A percentile compares a stretch with the other conserved stretches of the same genome.
Conservation (phyloP, 2,329 filamentous ascomycete genomes). For the Neofusicoccum ribis region DNA sequence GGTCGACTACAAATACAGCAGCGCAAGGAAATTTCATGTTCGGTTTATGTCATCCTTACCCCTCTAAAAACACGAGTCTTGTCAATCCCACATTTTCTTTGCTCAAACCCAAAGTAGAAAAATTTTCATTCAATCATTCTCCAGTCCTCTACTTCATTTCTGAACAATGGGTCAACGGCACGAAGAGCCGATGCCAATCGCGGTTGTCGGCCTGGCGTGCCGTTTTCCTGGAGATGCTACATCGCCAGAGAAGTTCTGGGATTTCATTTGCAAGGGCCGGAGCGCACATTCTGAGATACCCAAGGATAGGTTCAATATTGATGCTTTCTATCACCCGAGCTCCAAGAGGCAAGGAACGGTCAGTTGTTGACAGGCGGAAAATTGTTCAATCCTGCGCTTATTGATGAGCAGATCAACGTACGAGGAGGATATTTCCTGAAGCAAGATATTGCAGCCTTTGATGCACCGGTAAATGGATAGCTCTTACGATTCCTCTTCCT, state of each 20-base stretch:
- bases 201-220: slow-evolving; percentile 26
- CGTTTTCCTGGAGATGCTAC: slow-evolving; percentile 26
- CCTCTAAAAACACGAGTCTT: too few species aligned
- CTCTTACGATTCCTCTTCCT: too few species aligned
- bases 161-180: too few species aligned
- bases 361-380: neutral
- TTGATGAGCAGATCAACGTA: neutral
- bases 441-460: slow-evolving; percentile 18
- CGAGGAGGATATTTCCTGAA: slow-evolving; percentile 16
- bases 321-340: slow-evolving; percentile 26
- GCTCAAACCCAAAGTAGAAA: too few species aligned
- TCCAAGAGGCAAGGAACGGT: slow-evolving; percentile 33
- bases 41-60: too few species aligned
- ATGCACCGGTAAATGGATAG: neutral
- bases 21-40: too few species aligned
- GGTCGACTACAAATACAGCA: too few species aligned
- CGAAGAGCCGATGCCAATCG: slow-evolving; percentile 21
- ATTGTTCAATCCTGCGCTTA: neutral
- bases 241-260: slow-evolving; percentile 25
- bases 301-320: slow-evolving; percentile 27
- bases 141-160: too few species aligned
- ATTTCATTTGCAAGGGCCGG: slow-evolving; percentile 25
- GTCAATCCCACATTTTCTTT: too few species aligned
- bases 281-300: slow-evolving; percentile 27
- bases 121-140: too few species aligned